phyloP scores from a whole-genome alignment of 805 yeast species.

The Starmerella roubikii region DNA sequence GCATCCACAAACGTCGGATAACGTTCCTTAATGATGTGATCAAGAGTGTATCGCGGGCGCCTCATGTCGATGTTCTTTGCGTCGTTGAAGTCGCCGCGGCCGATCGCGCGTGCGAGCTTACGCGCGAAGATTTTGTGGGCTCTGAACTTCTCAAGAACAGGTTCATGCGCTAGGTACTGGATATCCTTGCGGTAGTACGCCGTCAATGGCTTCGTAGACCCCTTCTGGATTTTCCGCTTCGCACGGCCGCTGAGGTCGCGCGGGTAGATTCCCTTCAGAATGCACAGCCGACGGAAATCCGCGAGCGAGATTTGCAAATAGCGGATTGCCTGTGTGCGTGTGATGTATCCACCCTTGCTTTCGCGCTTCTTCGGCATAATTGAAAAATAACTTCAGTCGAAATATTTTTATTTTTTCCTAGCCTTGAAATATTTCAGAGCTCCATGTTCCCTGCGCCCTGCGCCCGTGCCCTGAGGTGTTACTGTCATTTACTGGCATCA shows the following conservation, averaged over 20 bases:
- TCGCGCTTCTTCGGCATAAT: constrained; percentile 17
- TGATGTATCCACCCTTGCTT: constrained; percentile 41
- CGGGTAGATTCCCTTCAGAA: constrained; percentile 95
- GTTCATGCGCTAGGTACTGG: constrained; percentile 90
- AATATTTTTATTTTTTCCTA: constrained; percentile 8
- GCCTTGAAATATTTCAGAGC: too few species aligned
- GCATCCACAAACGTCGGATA: constrained; percentile 92
- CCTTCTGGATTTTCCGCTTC: constrained; percentile 93
- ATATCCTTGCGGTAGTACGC: constrained; percentile 90
- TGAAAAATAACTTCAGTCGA: constrained; percentile 1
- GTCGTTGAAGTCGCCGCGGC: constrained; percentile 79
- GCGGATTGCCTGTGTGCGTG: constrained; percentile 88
- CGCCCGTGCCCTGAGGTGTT: too few species aligned
- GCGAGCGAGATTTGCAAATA: constrained; percentile 87
- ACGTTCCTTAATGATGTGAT: constrained; percentile 83
- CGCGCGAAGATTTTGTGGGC: constrained; percentile 91
- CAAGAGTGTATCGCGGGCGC: constrained; percentile 74
- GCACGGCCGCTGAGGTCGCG: constrained; percentile 71
- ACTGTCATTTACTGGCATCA: too few species aligned
- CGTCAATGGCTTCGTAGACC: constrained; percentile 92
- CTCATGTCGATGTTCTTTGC: constrained; percentile 75
- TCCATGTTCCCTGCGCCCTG: too few species aligned
- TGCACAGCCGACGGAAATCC: constrained; percentile 86
- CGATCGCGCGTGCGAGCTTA: constrained; percentile 77
- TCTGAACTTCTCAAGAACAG: constrained; percentile 76